These are phyloP conservation scores for Melaleuca quinquenervia DNA, from an alignment of 345 rosid species.

Conservation along the genomic window DNA sequence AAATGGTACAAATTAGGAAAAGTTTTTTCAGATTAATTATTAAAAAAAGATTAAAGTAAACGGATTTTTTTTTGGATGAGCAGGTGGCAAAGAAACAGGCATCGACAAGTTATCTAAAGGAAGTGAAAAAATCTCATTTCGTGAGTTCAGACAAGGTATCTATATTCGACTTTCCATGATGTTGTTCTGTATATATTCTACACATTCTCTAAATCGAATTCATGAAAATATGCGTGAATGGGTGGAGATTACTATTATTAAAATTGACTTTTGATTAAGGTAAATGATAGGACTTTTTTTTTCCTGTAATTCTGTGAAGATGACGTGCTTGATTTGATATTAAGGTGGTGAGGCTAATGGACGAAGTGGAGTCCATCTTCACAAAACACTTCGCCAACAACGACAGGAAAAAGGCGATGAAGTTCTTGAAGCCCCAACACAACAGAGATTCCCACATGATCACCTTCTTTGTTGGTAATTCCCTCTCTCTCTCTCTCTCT, in stretches of 20 bases:
- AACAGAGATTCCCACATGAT: slow-evolving; percentile 86
- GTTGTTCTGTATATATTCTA: background rate
- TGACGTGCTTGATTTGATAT: background rate
- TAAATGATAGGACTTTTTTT: background rate
- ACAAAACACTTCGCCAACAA: slow-evolving; percentile 92
- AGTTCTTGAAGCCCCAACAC: slow-evolving; percentile 81
- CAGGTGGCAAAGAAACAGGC: slow-evolving; percentile 83
- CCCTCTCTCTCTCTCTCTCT: background rate
- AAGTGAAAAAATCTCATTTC: slow-evolving; percentile 83
- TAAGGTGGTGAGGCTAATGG: slow-evolving; percentile 86
- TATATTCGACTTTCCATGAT: background rate
- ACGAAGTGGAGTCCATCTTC: slow-evolving; percentile 96
- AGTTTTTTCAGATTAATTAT: background rate
- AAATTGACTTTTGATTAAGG: background rate
- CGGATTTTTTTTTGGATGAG: background rate
- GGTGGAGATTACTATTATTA: background rate
- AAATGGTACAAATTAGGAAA: background rate
- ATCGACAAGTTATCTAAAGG: slow-evolving; percentile 68
- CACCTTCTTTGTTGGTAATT: slow-evolving; percentile 91
- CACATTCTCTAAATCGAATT: background rate
- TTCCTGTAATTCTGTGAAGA: background rate
- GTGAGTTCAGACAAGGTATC: slow-evolving; percentile 91
- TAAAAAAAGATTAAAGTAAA: background rate
- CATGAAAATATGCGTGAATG: background rate
- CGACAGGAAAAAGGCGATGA: slow-evolving; percentile 97